A percentile compares a stretch with the other conserved stretches of the same genome.
Evolutionary conservation across 768 basidiomycete genomes (phyloP).

Genomic region (Neoboletus brunneissimus): DNA sequence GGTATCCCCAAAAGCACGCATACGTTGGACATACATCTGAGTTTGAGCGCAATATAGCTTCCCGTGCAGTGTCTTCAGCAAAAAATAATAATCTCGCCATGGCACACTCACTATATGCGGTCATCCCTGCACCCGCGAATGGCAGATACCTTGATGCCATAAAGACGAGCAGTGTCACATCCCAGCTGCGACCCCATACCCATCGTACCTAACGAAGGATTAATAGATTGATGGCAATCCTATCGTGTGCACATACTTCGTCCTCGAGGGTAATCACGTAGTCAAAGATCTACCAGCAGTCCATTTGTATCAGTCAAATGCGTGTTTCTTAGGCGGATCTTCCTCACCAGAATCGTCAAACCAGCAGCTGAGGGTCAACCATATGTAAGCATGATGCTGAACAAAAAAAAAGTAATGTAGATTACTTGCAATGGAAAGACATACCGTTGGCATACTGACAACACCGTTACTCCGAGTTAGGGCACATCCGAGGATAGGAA

Average conservation of each 20-base stretch:
- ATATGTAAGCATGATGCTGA: too few species aligned
- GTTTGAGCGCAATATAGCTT: conserved; percentile 4
- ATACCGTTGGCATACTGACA: conserved; percentile 16
- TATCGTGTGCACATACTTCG: background rate
- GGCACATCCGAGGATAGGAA: background rate
- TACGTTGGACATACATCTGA: conserved; percentile 5
- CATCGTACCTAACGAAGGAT: conserved; percentile 13
- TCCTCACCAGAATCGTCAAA: too few species aligned
- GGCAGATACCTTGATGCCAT: conserved; percentile 21
- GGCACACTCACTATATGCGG: conserved; percentile 10
- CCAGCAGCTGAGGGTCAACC: too few species aligned
- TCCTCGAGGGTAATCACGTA: background rate
- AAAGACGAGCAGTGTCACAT: conserved; percentile 13
- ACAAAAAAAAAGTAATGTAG: background rate
- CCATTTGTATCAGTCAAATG: too few species aligned
- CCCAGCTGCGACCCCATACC: conserved; percentile 21
- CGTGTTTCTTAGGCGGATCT: too few species aligned
- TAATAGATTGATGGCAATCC: background rate
- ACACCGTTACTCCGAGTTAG: background rate
- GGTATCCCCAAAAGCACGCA: background rate
- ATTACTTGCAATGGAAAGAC: background rate
- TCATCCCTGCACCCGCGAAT: conserved; percentile 10
- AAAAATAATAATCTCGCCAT: too few species aligned
- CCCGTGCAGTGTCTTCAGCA: background rate
- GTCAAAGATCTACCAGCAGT: too few species aligned